Base-by-base conservation (phyloP, 768 basidiomycete genomes). In the Leccinum subtestaceum region DNA sequence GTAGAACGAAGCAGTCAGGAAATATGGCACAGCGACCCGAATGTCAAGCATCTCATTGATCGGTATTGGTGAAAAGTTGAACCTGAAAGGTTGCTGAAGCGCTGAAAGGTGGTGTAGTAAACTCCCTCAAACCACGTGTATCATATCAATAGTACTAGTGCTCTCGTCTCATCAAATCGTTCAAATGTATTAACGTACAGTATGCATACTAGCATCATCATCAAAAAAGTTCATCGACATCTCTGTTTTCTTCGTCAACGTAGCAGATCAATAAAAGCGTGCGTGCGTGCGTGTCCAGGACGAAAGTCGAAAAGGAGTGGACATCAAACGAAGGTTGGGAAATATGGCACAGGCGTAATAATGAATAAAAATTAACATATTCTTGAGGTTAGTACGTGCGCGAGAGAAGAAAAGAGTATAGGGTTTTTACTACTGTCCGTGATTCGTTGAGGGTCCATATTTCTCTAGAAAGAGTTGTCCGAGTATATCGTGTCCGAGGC, bases 391-490 rank as follows among this genome's bases (percentile, higher is more conserved):
- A 40, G 38, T 40, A 40, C 38, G 38, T n/a, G 38, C 38, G 8
- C 7, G 17, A 40, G 34, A 36, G 38, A 40, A 40, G 38, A 40
- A 40, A 40, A 40, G 38, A 40, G 17, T 40, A 40, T n/a, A n/a
- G 3, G 38, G 6, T 6, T 8, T 40, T 40, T 40, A 32, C 51
- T 40, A 60, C 19, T 63, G 67, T 70, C 53, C 64, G 40, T 62
- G 46, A 58, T 40, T 40, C 38, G 38, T 40, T 59, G 57, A 46
- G 57, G 59, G 72, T 71, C 70, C 70, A 29, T 61, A 40, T 21
- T 40, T 40, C 34, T 72, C 56, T 65, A 71, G 46, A 61, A 40
- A 40, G 38, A 40, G 38, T n/a, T 40, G 70, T 70, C 66, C 66
- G 40, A 63, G 50, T 52, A 64, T 40, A 17, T 40, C 17, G 40